These are phyloP conservation scores for Phoma sp. DNA, from an alignment of 2,329 filamentous ascomycete genomes.

Conservation along the genomic window DNA sequence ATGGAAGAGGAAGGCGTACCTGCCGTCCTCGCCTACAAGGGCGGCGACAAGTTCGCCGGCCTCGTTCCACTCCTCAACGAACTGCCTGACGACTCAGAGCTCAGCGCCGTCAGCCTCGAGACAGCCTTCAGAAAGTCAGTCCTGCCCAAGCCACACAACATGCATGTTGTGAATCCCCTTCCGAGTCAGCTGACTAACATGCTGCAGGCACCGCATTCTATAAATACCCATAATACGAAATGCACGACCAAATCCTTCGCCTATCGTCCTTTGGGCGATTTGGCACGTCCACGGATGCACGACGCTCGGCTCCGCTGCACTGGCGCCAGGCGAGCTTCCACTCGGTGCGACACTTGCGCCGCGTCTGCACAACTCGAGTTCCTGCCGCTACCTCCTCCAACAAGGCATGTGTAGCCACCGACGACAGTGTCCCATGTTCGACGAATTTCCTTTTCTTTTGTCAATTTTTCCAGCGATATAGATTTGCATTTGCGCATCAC, in stretches of 20 bases:
- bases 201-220: slow-evolving; percentile 38
- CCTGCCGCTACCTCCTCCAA: not conserved
- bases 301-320: slow-evolving; percentile 5
- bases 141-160: not conserved
- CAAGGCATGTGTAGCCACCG: not conserved
- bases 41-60: slow-evolving; percentile 88
- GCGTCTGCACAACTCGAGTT: slow-evolving; percentile 5
- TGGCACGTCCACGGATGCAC: slow-evolving; percentile 1
- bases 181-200: slow-evolving; percentile 32
- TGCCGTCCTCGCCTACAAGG: slow-evolving; percentile 85
- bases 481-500: slow-evolving; percentile 12
- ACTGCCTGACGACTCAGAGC: slow-evolving; percentile 69
- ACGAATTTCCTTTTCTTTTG: slow-evolving; percentile 9
- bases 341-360: not conserved
- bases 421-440: not conserved
- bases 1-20: slow-evolving; percentile 90
- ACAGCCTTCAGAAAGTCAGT: slow-evolving; percentile 59
- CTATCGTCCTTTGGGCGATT: not conserved
- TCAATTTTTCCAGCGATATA: slow-evolving; percentile 13
- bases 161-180: slow-evolving; percentile 12
- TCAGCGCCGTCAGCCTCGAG: slow-evolving; percentile 62
- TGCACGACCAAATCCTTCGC: slow-evolving; percentile 1
- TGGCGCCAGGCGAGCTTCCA: slow-evolving; percentile 6
- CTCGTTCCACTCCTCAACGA: slow-evolving; percentile 86
- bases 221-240: slow-evolving; percentile 11